phyloP scores from a whole-genome alignment of 371 early-diverging fungal genomes.

The Mortierella sp. region DNA sequence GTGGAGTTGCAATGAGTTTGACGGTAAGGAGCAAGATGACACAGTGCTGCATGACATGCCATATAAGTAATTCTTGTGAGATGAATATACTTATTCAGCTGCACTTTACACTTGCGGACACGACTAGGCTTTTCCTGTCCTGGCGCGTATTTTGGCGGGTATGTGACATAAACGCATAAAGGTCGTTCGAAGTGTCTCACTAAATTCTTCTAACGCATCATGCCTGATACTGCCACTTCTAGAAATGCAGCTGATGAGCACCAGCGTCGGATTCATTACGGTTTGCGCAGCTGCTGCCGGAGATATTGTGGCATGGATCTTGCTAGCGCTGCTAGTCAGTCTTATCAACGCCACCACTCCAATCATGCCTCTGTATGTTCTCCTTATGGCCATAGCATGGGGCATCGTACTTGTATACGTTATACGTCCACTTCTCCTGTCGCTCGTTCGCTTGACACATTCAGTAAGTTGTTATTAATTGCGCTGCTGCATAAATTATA shows the following conservation, averaged over 20 bases:
- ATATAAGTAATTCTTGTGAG: no score
- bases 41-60: no score
- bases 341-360: slow-evolving; percentile 73
- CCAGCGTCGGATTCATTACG: slow-evolving; percentile 82
- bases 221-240: background rate
- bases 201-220: no score
- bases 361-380: slow-evolving; percentile 76
- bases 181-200: no score
- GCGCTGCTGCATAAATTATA: no score
- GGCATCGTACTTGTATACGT: slow-evolving; percentile 65
- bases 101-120: background rate
- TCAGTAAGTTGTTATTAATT: no score
- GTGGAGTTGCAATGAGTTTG: slow-evolving; percentile 90
- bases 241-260: slow-evolving; percentile 84
- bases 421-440: slow-evolving; percentile 66
- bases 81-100: no score
- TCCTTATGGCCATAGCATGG: slow-evolving; percentile 71
- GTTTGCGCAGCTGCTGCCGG: slow-evolving; percentile 89
- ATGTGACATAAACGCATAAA: no score
- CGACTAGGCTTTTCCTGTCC: slow-evolving; percentile 83
- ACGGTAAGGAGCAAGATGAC: slow-evolving; percentile 66
- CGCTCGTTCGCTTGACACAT: slow-evolving; percentile 58
- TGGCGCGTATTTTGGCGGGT: slow-evolving; percentile 88
- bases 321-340: slow-evolving; percentile 84
- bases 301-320: slow-evolving; percentile 88